Evolutionary conservation across 441 rosid species (phyloP), one percentile per base, ranked within the genome.

Genomic region (Eruca vesicaria): DNA sequence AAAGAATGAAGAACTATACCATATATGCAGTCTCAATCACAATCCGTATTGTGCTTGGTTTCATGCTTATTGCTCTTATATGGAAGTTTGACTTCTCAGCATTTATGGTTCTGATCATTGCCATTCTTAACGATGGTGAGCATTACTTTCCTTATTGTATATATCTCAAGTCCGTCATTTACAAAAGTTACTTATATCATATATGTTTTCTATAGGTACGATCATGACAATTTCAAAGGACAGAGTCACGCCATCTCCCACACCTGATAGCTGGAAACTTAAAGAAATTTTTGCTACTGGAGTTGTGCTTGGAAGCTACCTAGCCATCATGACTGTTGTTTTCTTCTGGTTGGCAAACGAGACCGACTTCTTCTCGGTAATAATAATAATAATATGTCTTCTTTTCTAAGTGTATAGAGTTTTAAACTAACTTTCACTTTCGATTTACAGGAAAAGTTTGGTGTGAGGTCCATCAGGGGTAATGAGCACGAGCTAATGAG

Each of bases 81-180:
- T 89, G 97, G 97, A 85, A 85, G 83, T 89, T 78, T 26, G 97
- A 91, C 82, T 91, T 91, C 83, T 87, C 94, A 43, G 94, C 97
- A 18, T 91, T 91, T 81, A 89, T 91, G 97, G 90, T 91, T 82
- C 74, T 91, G 84, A 91, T 91, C 72, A 91, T 91, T 75, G 97
- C 97, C 53, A 89, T 91, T 77, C 84, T 91, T 32, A 91, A 91
- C 72, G 97, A 91, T 20, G 97, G 56, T 50, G 11, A 50, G 21
- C 21, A 29, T 4, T 7, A 29, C 32, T 1, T 1, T 23, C 26
- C 26, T 23, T 23, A 23, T 23, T 23, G 26, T 23, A 23, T 23
- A 23, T 23, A 23, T 23, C 26, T 23, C 3, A 23, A 23, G 26
- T 23, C 26, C 26, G 26, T 23, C 3, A 23, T 23, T n/a, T n/a